These are phyloP conservation scores for Pyrus bretschneideri DNA, from an alignment of 306 rosid species.

Conservation along the genomic window DNA sequence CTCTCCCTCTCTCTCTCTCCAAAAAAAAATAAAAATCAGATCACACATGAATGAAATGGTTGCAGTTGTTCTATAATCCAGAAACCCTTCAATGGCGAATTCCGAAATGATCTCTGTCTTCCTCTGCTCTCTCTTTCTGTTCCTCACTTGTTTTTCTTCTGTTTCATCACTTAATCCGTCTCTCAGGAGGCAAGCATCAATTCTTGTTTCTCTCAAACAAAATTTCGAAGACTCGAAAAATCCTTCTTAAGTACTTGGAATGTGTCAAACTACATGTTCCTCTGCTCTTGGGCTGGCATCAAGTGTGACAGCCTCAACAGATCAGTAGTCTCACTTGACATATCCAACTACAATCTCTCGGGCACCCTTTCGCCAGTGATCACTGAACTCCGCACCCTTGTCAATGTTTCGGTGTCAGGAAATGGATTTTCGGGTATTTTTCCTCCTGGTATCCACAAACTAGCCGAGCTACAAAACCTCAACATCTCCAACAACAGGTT, in stretches of 20 bases:
- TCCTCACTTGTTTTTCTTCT: constrained; percentile 29
- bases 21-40: not conserved
- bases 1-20: not conserved
- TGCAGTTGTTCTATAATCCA: constrained; percentile 17
- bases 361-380: constrained; percentile 58
- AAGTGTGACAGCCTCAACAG: constrained; percentile 40
- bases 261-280: constrained; percentile 40
- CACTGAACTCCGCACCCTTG: constrained; percentile 40
- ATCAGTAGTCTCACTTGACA: constrained; percentile 54
- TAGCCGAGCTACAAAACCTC: constrained; percentile 39
- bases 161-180: constrained; percentile 41
- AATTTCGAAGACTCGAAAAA: constrained; percentile 31
- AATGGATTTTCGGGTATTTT: constrained; percentile 47
- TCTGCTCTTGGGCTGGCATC: constrained; percentile 79
- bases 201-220: constrained; percentile 59
- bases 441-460: constrained; percentile 38
- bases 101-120: constrained; percentile 21
- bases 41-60: constrained; percentile 6
- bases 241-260: constrained; percentile 48
- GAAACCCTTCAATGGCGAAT: not conserved
- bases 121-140: constrained; percentile 16
- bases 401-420: constrained; percentile 37
- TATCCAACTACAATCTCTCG: constrained; percentile 60
- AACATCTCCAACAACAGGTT: constrained; percentile 74
- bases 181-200: constrained; percentile 60